A percentile compares a stretch with the other conserved stretches of the same genome.
phyloP scores from a whole-genome alignment of 768 basidiomycete species.

The Symmetrospora coprosmae region DNA sequence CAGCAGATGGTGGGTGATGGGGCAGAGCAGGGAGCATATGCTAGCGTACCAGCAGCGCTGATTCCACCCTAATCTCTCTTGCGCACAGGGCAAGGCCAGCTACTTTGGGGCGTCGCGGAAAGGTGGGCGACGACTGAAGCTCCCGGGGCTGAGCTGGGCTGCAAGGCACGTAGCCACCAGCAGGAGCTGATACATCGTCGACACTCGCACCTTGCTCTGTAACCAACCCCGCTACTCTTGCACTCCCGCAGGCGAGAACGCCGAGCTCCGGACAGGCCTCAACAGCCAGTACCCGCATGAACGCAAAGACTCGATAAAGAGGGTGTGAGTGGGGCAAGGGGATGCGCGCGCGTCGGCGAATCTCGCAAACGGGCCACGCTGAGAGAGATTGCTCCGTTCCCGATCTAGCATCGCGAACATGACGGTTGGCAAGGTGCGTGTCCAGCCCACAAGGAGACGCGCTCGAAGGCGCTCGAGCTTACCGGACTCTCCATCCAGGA shows the following conservation, averaged over 20 bases:
- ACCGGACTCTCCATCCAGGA: conserved; percentile 20
- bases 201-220: too few species aligned
- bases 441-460: background rate
- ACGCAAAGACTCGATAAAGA: conserved; percentile 96
- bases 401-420: conserved; percentile 74
- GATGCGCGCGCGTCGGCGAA: too few species aligned
- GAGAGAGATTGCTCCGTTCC: too few species aligned
- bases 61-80: too few species aligned
- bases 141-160: background rate
- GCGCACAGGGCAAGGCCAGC: conserved; percentile 1
- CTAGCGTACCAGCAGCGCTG: too few species aligned
- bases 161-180: background rate
- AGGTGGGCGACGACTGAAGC: conserved; percentile 8
- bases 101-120: conserved; percentile 23
- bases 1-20: too few species aligned
- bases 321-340: conserved; percentile 34
- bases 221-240: too few species aligned
- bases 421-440: conserved; percentile 73
- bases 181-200: too few species aligned
- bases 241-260: too few species aligned
- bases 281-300: conserved; percentile 92
- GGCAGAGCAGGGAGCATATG: too few species aligned
- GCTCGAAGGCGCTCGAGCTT: background rate
- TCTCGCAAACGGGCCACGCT: too few species aligned
- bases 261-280: conserved; percentile 43